These are phyloP conservation scores for Nephelium lappaceum DNA, from an alignment of 345 rosid genomes.

Conservation along the genomic window DNA sequence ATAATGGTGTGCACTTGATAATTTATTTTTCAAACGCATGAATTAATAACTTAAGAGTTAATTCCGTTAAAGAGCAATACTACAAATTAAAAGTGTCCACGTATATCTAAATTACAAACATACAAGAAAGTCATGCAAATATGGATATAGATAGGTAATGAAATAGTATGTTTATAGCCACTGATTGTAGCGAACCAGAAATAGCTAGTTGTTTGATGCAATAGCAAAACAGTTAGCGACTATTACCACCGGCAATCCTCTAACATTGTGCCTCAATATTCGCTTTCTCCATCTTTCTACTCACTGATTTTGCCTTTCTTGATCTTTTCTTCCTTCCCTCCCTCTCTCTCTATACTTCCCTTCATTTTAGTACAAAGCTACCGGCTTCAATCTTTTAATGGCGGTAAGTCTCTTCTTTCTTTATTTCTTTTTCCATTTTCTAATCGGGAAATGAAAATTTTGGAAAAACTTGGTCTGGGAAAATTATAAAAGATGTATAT, in stretches of 20 bases:
- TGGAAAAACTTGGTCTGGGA: neutral
- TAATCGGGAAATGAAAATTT: neutral
- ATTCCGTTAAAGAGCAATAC: no score
- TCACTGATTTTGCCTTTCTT: neutral
- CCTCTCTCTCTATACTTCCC: neutral
- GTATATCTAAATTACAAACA: no score
- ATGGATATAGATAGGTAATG: no score
- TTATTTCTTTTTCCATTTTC: no score
- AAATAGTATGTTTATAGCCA: neutral
- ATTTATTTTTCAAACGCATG: no score
- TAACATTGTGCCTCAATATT: conserved; percentile 10
- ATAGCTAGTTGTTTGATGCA: neutral
- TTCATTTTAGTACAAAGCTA: neutral
- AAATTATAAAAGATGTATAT: no score
- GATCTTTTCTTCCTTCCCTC: neutral
- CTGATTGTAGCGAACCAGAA: neutral
- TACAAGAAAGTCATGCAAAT: no score
- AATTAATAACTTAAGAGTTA: no score
- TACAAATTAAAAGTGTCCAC: no score
- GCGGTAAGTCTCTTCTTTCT: conserved; percentile 6
- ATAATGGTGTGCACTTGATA: no score
- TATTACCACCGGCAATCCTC: neutral
- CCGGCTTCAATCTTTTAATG: conserved; percentile 7
- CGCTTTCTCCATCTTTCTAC: conserved; percentile 13
- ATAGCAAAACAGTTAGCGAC: neutral